A percentile compares a stretch with the other conserved stretches of the same genome.
These are phyloP conservation scores for Termitomyces bulborhizus DNA, from an alignment of 768 basidiomycete species.

Conservation along the genomic window DNA sequence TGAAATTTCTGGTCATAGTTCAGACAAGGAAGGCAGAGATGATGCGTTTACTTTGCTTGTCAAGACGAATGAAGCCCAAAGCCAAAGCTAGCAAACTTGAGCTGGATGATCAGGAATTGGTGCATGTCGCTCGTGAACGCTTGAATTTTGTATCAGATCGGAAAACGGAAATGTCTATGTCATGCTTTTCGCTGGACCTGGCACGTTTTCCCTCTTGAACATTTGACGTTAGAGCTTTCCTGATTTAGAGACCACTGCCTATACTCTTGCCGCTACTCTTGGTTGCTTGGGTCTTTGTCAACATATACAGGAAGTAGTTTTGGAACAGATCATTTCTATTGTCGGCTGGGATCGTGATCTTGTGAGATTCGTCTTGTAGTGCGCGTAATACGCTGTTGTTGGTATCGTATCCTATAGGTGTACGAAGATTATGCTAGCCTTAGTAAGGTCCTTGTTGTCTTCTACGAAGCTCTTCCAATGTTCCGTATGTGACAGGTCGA, in stretches of 20 bases:
- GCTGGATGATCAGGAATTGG: slow-evolving; percentile 35
- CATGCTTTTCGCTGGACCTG: slow-evolving; percentile 55
- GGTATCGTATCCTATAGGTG: slow-evolving; percentile 16
- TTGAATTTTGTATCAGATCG: slow-evolving; percentile 29
- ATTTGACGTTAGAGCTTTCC: not conserved
- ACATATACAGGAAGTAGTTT: slow-evolving; percentile 36
- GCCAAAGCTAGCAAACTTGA: slow-evolving; percentile 31
- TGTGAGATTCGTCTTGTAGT: slow-evolving; percentile 14
- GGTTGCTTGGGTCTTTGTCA: slow-evolving; percentile 35
- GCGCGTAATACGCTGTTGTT: not conserved
- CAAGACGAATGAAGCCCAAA: slow-evolving; percentile 40
- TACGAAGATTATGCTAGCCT: slow-evolving; percentile 35
- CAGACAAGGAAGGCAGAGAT: slow-evolving; percentile 3
- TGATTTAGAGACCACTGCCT: slow-evolving; percentile 36
- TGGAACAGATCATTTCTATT: slow-evolving; percentile 31
- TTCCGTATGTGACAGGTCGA: slow-evolving; percentile 30
- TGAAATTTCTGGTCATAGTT: slow-evolving; percentile 16
- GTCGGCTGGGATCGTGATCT: slow-evolving; percentile 28
- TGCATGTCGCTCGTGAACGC: slow-evolving; percentile 12
- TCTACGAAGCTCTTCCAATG: slow-evolving; percentile 38
- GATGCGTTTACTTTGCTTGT: slow-evolving; percentile 40
- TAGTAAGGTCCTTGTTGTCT: slow-evolving; percentile 35
- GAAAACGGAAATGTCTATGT: slow-evolving; percentile 47
- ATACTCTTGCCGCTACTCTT: slow-evolving; percentile 35
- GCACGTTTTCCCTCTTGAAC: slow-evolving; percentile 18